A percentile compares a stretch with the other conserved stretches of the same genome.
These are phyloP conservation scores for Butyriboletus loyo DNA, from an alignment of 768 basidiomycete genomes.

Conservation along the genomic window DNA sequence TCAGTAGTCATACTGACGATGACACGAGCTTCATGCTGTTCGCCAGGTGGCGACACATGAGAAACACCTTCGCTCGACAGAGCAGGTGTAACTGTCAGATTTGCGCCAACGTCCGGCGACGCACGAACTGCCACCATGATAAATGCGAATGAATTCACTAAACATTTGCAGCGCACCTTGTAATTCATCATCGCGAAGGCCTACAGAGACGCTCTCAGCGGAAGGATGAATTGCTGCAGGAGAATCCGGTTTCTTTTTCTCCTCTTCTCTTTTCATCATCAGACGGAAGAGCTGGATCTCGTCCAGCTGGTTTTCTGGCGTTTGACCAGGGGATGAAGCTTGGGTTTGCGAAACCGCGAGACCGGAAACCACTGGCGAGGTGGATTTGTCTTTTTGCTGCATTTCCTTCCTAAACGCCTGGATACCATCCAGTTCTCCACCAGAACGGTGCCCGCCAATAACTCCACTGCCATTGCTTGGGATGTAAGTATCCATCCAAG, in stretches of 20 bases:
- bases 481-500: constrained; percentile 90
- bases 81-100: constrained; percentile 1
- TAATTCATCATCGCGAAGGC: constrained; percentile 7
- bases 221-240: constrained; percentile 1
- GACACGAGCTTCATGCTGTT: constrained; percentile 9
- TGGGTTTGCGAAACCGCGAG: constrained; percentile 18
- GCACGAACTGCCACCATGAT: constrained; percentile 11
- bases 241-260: constrained; percentile 39
- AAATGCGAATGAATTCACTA: constrained; percentile 4
- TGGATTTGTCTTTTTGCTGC: constrained; percentile 69
- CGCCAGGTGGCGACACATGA: constrained; percentile 14
- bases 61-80: constrained; percentile 8
- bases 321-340: constrained; percentile 15
- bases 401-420: constrained; percentile 86
- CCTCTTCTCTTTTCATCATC: constrained; percentile 78
- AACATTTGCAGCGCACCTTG: constrained; percentile 19
- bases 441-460: constrained; percentile 54
- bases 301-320: constrained; percentile 50
- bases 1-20: constrained; percentile 1
- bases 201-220: constrained; percentile 11
- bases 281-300: constrained; percentile 83
- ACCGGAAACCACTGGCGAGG: constrained; percentile 13
- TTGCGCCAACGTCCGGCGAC: constrained; percentile 7
- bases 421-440: constrained; percentile 77
- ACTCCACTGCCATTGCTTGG: constrained; percentile 60